phyloP scores from a whole-genome alignment of 257 asterid genomes.

The Solanum bulbocastanum region DNA sequence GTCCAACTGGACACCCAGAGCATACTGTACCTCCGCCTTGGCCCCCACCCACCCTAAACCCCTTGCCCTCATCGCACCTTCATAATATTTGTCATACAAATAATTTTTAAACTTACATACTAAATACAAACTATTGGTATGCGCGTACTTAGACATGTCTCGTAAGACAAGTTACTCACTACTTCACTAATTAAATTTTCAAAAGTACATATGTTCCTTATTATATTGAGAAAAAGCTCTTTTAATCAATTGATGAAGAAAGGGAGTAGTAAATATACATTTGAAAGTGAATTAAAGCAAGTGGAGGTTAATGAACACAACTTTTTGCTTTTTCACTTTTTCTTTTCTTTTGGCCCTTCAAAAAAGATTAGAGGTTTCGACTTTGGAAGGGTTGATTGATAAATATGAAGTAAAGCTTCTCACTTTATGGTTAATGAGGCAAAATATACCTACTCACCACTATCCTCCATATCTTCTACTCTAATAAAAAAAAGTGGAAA shows the following conservation, averaged over 20 bases:
- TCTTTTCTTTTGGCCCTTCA: not conserved
- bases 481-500: not conserved
- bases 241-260: not conserved
- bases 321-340: not conserved
- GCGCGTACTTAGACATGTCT: not conserved
- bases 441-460: not conserved
- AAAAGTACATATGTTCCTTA: not conserved
- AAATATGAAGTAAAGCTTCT: not conserved
- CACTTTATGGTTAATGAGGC: not conserved
- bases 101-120: accelerated
- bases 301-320: not conserved
- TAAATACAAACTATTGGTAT: not conserved
- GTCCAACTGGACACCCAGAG: too few relatives aligned
- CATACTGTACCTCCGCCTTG: too few relatives aligned
- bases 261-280: not conserved
- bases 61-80: not conserved
- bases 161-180: not conserved
- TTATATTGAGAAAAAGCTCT: not conserved
- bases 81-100: too few relatives aligned
- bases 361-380: not conserved
- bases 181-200: not conserved
- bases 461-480: not conserved
- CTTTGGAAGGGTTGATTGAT: not conserved
- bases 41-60: not conserved
- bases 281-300: not conserved